A percentile compares a stretch with the other conserved stretches of the same genome.
Conservation (phyloP, 1,284 basidiomycete genomes). For the Ceratobasidium sp. region DNA sequence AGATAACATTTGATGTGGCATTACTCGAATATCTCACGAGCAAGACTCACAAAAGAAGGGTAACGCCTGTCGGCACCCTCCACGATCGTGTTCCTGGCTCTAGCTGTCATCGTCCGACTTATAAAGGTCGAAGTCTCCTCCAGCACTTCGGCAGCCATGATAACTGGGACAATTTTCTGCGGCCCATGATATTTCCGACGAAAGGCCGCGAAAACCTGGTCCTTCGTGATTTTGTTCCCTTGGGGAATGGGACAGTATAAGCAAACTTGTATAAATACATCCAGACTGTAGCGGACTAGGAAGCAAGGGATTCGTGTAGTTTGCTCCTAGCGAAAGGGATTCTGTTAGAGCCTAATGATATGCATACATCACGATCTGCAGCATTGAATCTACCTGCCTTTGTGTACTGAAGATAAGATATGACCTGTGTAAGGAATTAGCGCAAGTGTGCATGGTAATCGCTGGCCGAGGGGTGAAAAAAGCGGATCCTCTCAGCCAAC, state of each 20-base stretch:
- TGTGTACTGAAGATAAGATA: too few species aligned
- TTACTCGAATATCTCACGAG: background rate
- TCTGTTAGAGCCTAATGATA: too few species aligned
- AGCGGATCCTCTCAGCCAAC: too few species aligned
- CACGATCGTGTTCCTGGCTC: background rate
- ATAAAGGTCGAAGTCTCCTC: conserved; percentile 8
- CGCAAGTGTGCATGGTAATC: too few species aligned
- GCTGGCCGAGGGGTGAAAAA: too few species aligned
- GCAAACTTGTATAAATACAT: conserved; percentile 15
- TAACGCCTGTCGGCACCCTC: background rate
- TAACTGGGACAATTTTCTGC: background rate
- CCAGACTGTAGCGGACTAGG: background rate
- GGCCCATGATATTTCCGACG: conserved; percentile 5
- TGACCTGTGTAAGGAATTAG: too few species aligned
- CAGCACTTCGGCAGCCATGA: conserved; percentile 1
- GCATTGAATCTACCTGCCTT: too few species aligned
- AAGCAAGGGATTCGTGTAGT: background rate
- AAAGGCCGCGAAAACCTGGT: conserved; percentile 8
- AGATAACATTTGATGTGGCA: too few species aligned
- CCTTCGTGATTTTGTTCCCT: conserved; percentile 19
- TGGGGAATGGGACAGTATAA: conserved; percentile 23
- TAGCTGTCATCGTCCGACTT: background rate
- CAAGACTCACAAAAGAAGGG: background rate
- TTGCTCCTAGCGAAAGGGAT: background rate
- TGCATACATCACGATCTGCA: too few species aligned